Evolutionary conservation across 768 basidiomycete genomes (phyloP).

Genomic region (Suillus alpinus): DNA sequence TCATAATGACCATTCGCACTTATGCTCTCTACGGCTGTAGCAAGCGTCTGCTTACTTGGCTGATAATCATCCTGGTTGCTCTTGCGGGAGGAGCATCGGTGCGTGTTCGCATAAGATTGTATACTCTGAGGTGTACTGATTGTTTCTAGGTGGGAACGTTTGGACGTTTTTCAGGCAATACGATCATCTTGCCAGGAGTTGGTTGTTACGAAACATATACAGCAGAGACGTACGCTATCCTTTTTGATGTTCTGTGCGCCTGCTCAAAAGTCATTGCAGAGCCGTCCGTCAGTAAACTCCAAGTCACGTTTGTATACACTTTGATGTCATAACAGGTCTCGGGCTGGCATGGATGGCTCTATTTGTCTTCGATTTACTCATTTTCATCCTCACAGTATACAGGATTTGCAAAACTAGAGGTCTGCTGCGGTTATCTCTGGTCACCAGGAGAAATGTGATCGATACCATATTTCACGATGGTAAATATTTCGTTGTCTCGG

Average conservation of each 20-base stretch:
- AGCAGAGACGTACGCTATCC: neutral
- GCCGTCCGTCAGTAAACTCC: neutral
- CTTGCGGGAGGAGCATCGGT: neutral
- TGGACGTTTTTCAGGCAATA: neutral
- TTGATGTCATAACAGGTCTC: neutral
- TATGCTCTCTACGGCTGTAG: neutral
- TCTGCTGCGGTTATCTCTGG: neutral
- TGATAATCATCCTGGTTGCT: neutral
- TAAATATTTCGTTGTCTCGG: neutral
- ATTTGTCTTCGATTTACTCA: neutral
- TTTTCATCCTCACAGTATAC: neutral
- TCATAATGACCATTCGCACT: neutral
- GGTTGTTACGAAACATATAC: neutral
- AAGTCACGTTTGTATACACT: neutral
- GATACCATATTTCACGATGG: neutral
- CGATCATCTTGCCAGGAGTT: neutral
- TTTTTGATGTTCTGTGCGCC: neutral
- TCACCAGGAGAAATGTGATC: neutral
- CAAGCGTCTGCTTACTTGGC: neutral
- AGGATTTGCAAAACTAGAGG: neutral
- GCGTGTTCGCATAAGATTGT: neutral
- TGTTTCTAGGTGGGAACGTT: neutral
- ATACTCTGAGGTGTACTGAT: neutral
- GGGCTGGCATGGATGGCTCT: neutral
- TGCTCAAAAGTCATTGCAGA: neutral